Evolutionary conservation across 345 rosid genomes (phyloP), one percentile per base, ranked within the genome.

Genomic region (Noccaea caerulescens): DNA sequence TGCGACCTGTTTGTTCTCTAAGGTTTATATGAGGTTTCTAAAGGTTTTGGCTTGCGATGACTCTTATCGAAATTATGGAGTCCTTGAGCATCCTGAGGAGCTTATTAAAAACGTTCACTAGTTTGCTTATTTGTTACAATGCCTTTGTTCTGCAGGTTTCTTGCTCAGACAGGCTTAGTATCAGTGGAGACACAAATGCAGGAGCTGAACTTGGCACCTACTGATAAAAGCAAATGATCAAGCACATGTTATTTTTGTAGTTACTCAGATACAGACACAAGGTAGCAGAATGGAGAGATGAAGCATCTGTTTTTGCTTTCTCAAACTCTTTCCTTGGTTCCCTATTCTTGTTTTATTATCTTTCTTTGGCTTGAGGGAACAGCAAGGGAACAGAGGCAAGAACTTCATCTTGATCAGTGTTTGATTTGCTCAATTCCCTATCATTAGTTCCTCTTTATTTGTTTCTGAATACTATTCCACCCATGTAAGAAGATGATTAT

Each of bases 101-200:
- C 7, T 42, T 38, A 16, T 16, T 0, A 25, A 46, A 3, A 45
- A 23, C 2, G 20, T 57, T 47, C 60, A 57, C 3, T 1, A 27
- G 63, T 12, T 12, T 67, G 57, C 70, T 69, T 69, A 55, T 12
- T 3, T 3, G 11, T 33, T 14, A 70, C 18, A 5, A 7, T 71
- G 58, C 53, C 16, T 66, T 64, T 67, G 9, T 47, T 65, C 12
- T 81, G 80, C 82, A 93, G 98, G 98, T 93, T 86, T 80, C 96
- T 91, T 68, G 82, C 83, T 8, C 86, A 91, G 81, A 87, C 89
- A 18, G 97, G 96, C 56, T 73, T 91, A 59, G 97, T 91, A 63
- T 81, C 86, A 56, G 80, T 93, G 58, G 94, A 93, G 64, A 81
- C 75, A 59, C 98, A 92, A 81, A 85, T 89, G 96, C 83, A 50